phyloP scores from a whole-genome alignment of 176 grass and related monocot species.

The Carex myosuroides region DNA sequence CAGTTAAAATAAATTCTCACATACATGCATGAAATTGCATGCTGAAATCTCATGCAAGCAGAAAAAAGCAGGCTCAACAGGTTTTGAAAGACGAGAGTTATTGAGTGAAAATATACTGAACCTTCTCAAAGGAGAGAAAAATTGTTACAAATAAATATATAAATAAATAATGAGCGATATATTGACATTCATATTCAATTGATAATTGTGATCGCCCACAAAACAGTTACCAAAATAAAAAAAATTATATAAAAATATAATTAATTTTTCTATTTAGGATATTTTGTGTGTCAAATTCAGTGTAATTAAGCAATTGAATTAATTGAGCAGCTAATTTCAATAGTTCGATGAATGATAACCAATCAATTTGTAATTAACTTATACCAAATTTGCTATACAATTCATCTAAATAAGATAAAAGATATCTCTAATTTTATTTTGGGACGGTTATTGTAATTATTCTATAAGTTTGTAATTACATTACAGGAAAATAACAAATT shows the following conservation, averaged over 20 bases:
- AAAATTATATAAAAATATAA: not conserved
- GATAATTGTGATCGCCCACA: not conserved
- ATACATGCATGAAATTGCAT: not conserved
- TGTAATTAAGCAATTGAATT: not conserved
- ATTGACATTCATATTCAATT: not conserved
- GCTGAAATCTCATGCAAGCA: not conserved
- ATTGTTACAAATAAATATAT: not conserved
- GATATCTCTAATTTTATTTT: not conserved
- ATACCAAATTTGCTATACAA: not conserved
- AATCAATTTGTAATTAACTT: not conserved
- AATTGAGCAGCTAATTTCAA: not conserved
- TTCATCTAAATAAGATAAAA: not conserved
- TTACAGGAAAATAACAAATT: not conserved
- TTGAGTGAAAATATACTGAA: not conserved
- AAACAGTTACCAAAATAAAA: not conserved
- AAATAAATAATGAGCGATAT: not conserved
- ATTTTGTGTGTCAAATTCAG: not conserved
- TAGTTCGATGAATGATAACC: not conserved
- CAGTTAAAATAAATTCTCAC: not conserved
- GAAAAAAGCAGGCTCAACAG: not conserved
- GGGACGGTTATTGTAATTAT: not conserved
- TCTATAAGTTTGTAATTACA: not conserved
- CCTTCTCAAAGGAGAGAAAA: not conserved
- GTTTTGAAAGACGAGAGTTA: not conserved
- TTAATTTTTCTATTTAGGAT: not conserved